A percentile compares a stretch with the other conserved stretches of the same genome.
Conservation (phyloP, 2,329 filamentous ascomycete species). For the Bimuria novae-zelandiae region DNA sequence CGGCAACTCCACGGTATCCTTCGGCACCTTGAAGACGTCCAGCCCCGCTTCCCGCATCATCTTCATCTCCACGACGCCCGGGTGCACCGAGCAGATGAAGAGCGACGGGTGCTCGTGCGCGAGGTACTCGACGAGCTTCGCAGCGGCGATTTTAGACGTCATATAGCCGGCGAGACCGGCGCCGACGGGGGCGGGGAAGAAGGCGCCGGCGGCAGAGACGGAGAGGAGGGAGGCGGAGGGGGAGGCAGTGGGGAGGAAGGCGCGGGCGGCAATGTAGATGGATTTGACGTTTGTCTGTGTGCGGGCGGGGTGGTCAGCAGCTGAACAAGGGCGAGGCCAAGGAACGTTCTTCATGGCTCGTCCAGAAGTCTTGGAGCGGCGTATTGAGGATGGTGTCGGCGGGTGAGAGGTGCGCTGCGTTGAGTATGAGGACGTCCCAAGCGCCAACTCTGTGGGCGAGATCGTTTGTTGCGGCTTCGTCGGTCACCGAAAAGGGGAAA, state of each 20-base stretch:
- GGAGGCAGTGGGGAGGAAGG: constrained; percentile 23
- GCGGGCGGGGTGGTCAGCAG: not conserved
- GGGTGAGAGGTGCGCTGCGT: constrained; percentile 19
- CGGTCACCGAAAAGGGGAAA: constrained; percentile 14
- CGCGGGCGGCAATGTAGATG: constrained; percentile 15
- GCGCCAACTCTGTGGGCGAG: constrained; percentile 16
- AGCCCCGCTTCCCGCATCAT: constrained; percentile 16
- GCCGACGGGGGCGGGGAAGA: constrained; percentile 11
- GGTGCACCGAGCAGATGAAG: constrained; percentile 39
- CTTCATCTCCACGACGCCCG: constrained; percentile 44
- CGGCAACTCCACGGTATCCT: constrained; percentile 16
- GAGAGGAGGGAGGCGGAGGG: not conserved
- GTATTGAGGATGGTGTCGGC: constrained; percentile 12
- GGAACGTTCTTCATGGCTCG: constrained; percentile 18
- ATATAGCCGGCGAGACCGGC: constrained; percentile 37
- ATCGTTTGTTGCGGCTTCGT: constrained; percentile 16
- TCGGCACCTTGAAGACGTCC: constrained; percentile 13
- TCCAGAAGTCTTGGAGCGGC: constrained; percentile 23
- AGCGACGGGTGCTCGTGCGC: constrained; percentile 42
- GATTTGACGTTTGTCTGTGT: constrained; percentile 24
- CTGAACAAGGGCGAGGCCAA: not conserved
- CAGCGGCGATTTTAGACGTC: constrained; percentile 40
- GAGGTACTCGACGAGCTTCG: constrained; percentile 39
- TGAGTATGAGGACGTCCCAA: constrained; percentile 29
- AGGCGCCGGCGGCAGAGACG: constrained; percentile 9